Percentiles rank a stretch among this genome's conserved stretches.
These are phyloP conservation scores for Geotrichum restrictum DNA, from an alignment of 1,139 yeast genomes.

Conservation along the genomic window DNA sequence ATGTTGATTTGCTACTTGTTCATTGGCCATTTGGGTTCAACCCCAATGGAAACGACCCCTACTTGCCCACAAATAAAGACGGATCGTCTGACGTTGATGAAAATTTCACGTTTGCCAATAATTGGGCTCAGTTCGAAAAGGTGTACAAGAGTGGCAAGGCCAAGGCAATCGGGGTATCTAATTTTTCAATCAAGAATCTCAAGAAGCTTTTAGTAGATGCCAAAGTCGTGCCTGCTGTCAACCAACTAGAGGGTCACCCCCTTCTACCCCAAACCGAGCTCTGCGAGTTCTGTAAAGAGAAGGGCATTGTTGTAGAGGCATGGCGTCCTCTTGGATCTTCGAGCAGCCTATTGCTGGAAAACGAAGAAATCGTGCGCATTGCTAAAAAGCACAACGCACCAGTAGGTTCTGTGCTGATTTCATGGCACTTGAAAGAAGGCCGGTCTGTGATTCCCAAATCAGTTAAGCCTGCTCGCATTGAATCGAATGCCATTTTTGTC, in stretches of 20 bases:
- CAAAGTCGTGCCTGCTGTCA: constrained; percentile 59
- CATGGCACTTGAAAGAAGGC: constrained; percentile 72
- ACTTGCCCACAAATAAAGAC: constrained; percentile 43
- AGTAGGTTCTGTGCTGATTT: constrained; percentile 60
- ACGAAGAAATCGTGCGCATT: constrained; percentile 47
- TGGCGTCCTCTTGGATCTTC: constrained; percentile 76
- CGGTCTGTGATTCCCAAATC: constrained; percentile 73
- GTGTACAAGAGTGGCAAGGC: constrained; percentile 55
- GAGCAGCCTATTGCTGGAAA: constrained; percentile 59
- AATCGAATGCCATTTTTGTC: constrained; percentile 51
- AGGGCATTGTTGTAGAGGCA: constrained; percentile 64
- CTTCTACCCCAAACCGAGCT: constrained; percentile 66
- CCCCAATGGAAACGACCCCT: constrained; percentile 42
- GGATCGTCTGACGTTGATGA: constrained; percentile 46
- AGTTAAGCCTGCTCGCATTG: constrained; percentile 57
- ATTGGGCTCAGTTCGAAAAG: constrained; percentile 67
- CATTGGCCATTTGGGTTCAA: constrained; percentile 80
- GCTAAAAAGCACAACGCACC: constrained; percentile 55
- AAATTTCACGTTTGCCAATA: constrained; percentile 56
- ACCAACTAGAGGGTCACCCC: constrained; percentile 77
- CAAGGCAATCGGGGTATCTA: constrained; percentile 75
- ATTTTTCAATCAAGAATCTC: constrained; percentile 58
- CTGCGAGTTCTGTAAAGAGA: constrained; percentile 49
- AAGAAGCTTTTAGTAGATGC: constrained; percentile 52
- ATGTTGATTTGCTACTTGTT: constrained; percentile 76